These are phyloP conservation scores for Hypoxylon fuscum DNA, from an alignment of 495 filamentous ascomycete species.

Conservation along the genomic window DNA sequence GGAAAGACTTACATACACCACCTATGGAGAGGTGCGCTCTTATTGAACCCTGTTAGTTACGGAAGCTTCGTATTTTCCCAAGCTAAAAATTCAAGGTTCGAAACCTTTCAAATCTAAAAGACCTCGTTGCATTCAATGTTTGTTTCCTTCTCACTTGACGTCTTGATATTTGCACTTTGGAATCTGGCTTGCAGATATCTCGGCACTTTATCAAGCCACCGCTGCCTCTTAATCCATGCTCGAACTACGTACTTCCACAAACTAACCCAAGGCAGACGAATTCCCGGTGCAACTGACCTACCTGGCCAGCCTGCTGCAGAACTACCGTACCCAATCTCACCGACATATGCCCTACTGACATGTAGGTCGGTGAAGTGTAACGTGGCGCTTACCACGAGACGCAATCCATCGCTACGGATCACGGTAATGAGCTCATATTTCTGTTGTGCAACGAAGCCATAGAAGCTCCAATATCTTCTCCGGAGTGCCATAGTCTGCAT, in stretches of 20 bases:
- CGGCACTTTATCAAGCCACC: not conserved
- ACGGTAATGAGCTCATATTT: not conserved
- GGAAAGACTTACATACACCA: too few relatives aligned
- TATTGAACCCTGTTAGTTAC: too few relatives aligned
- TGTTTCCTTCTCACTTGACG: not conserved
- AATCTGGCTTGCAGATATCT: not conserved
- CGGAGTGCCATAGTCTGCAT: too few relatives aligned
- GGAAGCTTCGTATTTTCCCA: too few relatives aligned
- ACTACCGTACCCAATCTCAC: conserved; percentile 3
- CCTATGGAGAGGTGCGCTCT: too few relatives aligned
- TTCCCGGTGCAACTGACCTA: not conserved
- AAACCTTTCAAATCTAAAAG: too few relatives aligned
- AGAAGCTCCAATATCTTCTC: too few relatives aligned
- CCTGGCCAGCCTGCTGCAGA: not conserved
- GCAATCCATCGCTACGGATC: not conserved
- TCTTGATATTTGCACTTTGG: not conserved
- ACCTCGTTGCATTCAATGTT: not conserved
- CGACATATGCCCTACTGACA: conserved; percentile 11
- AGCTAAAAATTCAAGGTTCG: too few relatives aligned
- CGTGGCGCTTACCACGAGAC: conserved; percentile 31
- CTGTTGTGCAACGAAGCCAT: conserved; percentile 15
- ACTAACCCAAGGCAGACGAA: not conserved
- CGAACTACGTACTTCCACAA: not conserved
- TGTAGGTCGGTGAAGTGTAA: conserved; percentile 17
- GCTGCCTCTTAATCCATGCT: not conserved